Percentiles rank a stretch among this genome's conserved stretches.
These are phyloP conservation scores for Plectosphaerella sp. DNA, from an alignment of 2,329 filamentous ascomycete genomes.

Conservation along the genomic window DNA sequence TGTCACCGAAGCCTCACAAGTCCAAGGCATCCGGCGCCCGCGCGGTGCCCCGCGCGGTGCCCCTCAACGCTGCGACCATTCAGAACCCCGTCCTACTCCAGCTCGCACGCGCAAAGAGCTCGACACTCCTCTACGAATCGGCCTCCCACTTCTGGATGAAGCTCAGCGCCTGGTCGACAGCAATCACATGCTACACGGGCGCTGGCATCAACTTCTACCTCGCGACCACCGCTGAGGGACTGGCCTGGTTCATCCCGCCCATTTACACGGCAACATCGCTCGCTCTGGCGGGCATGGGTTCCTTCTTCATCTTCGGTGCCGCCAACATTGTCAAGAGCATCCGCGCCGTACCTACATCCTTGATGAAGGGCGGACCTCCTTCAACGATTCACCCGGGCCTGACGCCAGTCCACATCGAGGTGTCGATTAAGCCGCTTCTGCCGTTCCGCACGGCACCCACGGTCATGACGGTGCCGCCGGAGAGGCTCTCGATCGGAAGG, in stretches of 20 bases:
- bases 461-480: conserved; percentile 32
- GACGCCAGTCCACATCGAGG: conserved; percentile 42
- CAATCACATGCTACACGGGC: conserved; percentile 47
- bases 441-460: conserved; percentile 39
- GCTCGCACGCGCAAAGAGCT: conserved; percentile 49
- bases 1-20: background rate
- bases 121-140: conserved; percentile 60
- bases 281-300: conserved; percentile 55
- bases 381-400: conserved; percentile 8
- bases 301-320: conserved; percentile 54
- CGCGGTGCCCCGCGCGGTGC: background rate
- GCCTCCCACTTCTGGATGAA: conserved; percentile 62
- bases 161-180: conserved; percentile 52
- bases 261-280: conserved; percentile 55
- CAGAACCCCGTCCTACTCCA: conserved; percentile 46
- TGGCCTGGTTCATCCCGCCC: conserved; percentile 48
- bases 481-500: conserved; percentile 29
- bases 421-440: conserved; percentile 44
- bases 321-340: conserved; percentile 53
- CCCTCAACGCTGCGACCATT: background rate
- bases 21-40: background rate
- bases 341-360: conserved; percentile 42
- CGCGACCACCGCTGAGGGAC: conserved; percentile 35
- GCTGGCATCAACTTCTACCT: conserved; percentile 45
- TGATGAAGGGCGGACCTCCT: conserved; percentile 5